phyloP scores from a whole-genome alignment of 768 basidiomycete genomes.

The Grammothele lineata region DNA sequence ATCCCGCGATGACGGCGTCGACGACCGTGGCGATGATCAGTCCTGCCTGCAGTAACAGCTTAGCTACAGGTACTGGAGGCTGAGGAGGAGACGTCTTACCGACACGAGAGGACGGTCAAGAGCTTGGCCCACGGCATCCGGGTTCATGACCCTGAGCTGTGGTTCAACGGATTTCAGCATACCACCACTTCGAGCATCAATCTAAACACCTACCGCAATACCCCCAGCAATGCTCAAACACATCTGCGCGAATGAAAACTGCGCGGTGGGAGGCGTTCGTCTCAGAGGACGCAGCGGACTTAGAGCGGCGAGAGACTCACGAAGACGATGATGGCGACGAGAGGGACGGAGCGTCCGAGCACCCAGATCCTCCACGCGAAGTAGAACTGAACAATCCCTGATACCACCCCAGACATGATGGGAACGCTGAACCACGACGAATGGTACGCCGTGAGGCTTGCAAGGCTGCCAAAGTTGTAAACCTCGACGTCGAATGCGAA shows the following conservation, averaged over 20 bases:
- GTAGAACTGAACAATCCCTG: constrained; percentile 7
- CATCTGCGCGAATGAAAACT: constrained; percentile 3
- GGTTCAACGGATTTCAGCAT: no score
- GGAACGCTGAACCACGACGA: constrained; percentile 13
- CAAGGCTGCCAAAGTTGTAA: constrained; percentile 4
- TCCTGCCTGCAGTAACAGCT: not conserved
- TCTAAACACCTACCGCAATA: no score
- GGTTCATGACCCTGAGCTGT: no score
- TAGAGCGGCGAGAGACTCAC: not conserved
- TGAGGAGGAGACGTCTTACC: no score
- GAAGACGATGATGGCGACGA: constrained; percentile 1
- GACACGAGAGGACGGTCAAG: no score
- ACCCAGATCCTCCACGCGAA: constrained; percentile 9
- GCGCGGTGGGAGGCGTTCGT: no score
- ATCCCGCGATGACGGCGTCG: constrained; percentile 7
- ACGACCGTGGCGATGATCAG: not conserved
- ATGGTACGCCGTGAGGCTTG: constrained; percentile 1
- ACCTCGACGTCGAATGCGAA: constrained; percentile 3
- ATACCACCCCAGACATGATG: constrained; percentile 9
- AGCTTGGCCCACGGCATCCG: no score
- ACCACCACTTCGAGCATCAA: no score
- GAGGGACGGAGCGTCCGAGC: not conserved
- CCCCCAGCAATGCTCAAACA: not conserved
- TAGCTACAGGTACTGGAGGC: no score
- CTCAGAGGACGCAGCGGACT: not conserved